Percentiles rank a stretch among this genome's conserved stretches.
phyloP scores from a whole-genome alignment of 192 early-diverging fungal species.

The Backusella australiensis region DNA sequence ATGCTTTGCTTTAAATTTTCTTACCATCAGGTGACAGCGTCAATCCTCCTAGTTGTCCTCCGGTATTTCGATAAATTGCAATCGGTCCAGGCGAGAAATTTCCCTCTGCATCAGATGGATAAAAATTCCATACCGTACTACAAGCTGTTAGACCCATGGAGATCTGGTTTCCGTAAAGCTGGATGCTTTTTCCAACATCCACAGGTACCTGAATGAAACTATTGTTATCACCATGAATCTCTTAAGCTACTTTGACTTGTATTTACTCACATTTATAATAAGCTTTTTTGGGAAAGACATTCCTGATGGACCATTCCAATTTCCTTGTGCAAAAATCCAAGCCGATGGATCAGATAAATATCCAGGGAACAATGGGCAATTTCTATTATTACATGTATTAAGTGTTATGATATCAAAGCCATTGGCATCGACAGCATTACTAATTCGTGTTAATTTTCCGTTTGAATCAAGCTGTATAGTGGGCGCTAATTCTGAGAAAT shows the following conservation, averaged over 20 bases:
- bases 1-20: neutral
- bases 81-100: neutral
- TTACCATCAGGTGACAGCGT: slow-evolving; percentile 1
- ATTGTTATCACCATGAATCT: neutral
- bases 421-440: too few species aligned
- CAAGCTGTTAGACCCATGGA: neutral
- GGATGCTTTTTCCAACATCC: neutral
- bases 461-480: neutral
- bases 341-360: neutral
- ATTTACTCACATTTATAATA: neutral
- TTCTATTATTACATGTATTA: neutral
- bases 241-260: neutral
- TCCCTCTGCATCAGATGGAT: neutral
- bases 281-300: neutral
- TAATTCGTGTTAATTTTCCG: neutral
- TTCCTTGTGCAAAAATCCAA: neutral
- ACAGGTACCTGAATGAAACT: neutral
- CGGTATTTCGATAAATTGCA: neutral
- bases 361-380: neutral
- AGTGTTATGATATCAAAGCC: slow-evolving; percentile 10
- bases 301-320: slow-evolving; percentile 15
- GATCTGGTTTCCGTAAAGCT: neutral
- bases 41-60: slow-evolving; percentile 1
- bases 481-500: neutral
- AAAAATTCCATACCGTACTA: slow-evolving; percentile 13